Evolutionary conservation across 129 eudicot genomes (phyloP).

Genomic region (Pulicaria dysenterica): DNA sequence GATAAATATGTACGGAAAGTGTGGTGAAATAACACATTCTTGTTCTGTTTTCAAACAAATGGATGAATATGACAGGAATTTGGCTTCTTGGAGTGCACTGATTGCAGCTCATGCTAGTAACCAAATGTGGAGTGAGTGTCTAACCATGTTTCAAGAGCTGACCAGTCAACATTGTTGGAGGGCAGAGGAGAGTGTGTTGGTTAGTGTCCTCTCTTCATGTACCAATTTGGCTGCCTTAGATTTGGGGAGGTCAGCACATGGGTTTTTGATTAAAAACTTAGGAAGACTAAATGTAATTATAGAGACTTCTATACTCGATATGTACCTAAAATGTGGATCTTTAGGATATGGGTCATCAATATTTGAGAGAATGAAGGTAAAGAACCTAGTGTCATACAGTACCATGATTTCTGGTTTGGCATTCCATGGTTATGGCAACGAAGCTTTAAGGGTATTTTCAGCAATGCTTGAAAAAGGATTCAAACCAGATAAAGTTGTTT

Average conservation of each 20-base stretch:
- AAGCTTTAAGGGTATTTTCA: constrained; percentile 42
- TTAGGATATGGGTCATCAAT: constrained; percentile 37
- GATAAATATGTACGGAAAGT: constrained; percentile 54
- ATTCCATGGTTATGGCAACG: constrained; percentile 40
- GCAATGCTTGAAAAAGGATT: constrained; percentile 44
- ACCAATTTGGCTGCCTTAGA: constrained; percentile 45
- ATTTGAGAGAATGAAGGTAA: constrained; percentile 40
- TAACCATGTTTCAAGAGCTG: constrained; percentile 39
- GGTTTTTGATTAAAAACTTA: constrained; percentile 43
- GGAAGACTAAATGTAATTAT: constrained; percentile 45
- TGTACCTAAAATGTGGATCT: constrained; percentile 55
- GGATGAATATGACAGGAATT: constrained; percentile 32
- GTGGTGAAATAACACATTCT: constrained; percentile 38
- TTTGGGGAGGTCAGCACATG: constrained; percentile 46
- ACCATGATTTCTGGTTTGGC: constrained; percentile 56
- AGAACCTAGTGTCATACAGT: constrained; percentile 49
- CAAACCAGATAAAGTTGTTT: constrained; percentile 50
- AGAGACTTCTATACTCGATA: constrained; percentile 48
- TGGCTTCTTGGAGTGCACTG: constrained; percentile 59
- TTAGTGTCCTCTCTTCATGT: constrained; percentile 50
- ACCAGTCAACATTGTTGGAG: constrained; percentile 38
- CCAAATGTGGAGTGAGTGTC: constrained; percentile 52
- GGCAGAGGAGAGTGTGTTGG: constrained; percentile 57
- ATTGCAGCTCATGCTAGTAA: constrained; percentile 48
- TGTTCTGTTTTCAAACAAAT: constrained; percentile 46